These are phyloP conservation scores for Silene uniflora DNA, from an alignment of 148 eudicot genomes.

Conservation along the genomic window DNA sequence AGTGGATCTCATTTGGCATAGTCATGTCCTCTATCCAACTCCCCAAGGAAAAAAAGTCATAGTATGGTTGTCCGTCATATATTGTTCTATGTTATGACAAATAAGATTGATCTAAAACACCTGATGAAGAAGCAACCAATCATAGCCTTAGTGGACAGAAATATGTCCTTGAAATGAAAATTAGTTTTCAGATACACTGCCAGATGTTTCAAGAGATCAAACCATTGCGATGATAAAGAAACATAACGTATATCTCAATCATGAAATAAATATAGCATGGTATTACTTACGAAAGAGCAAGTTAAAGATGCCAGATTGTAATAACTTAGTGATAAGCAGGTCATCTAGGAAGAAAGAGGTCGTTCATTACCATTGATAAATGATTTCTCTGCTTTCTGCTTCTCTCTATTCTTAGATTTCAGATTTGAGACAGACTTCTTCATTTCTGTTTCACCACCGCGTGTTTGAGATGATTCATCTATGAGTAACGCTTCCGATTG, in stretches of 20 bases:
- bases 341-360: background rate
- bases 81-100: background rate
- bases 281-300: background rate
- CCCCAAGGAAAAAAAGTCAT: no score
- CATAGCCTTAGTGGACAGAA: background rate
- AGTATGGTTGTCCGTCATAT: background rate
- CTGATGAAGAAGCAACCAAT: background rate
- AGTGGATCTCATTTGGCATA: background rate
- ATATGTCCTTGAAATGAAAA: background rate
- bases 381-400: conserved; percentile 37
- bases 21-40: background rate
- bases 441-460: conserved; percentile 29
- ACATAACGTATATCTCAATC: background rate
- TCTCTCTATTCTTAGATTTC: conserved; percentile 53
- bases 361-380: conserved; percentile 33
- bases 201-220: conserved; percentile 1
- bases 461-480: conserved; percentile 26
- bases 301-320: background rate
- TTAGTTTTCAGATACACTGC: background rate
- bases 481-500: conserved; percentile 86
- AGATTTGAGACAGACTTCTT: conserved; percentile 39
- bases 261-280: background rate
- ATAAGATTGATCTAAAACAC: background rate
- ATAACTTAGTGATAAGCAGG: background rate
- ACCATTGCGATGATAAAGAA: background rate